phyloP scores from a whole-genome alignment of 2,329 filamentous ascomycete genomes.

The Pseudocercospora fijiensis region DNA sequence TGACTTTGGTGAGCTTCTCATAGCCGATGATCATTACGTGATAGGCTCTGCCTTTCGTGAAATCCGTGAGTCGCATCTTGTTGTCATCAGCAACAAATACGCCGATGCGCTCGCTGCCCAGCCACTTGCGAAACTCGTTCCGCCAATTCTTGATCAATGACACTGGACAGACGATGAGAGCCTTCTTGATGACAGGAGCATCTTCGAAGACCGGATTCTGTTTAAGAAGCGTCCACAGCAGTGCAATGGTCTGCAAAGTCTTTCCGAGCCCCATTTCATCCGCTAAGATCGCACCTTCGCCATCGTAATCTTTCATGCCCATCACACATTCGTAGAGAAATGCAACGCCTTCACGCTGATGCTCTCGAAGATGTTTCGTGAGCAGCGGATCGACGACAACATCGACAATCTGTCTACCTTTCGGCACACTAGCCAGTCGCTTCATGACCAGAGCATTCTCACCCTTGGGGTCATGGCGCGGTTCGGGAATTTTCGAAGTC shows the following conservation, averaged over 20 bases:
- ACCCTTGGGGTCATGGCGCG: slow-evolving; percentile 64
- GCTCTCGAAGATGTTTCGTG: slow-evolving; percentile 61
- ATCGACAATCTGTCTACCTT: slow-evolving; percentile 66
- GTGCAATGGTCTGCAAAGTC: slow-evolving; percentile 68
- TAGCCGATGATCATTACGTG: slow-evolving; percentile 73
- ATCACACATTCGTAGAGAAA: slow-evolving; percentile 76
- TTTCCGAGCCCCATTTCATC: slow-evolving; percentile 77
- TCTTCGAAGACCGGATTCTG: slow-evolving; percentile 65
- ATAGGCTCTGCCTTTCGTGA: slow-evolving; percentile 66
- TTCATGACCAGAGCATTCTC: slow-evolving; percentile 67
- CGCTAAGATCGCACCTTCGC: slow-evolving; percentile 68
- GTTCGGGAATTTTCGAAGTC: slow-evolving; percentile 51
- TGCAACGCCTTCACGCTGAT: slow-evolving; percentile 67
- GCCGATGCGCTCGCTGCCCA: slow-evolving; percentile 67
- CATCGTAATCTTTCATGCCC: slow-evolving; percentile 65
- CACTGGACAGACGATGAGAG: slow-evolving; percentile 70
- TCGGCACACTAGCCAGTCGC: slow-evolving; percentile 54
- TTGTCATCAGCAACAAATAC: slow-evolving; percentile 63
- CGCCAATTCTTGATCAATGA: slow-evolving; percentile 70
- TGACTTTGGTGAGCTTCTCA: slow-evolving; percentile 65
- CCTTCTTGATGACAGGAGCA: slow-evolving; percentile 64
- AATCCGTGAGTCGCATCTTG: slow-evolving; percentile 62
- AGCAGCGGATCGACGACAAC: slow-evolving; percentile 70
- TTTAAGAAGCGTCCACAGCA: slow-evolving; percentile 71
- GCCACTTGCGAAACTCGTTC: slow-evolving; percentile 71